Percentiles rank a stretch among this genome's conserved stretches.
phyloP scores from a whole-genome alignment of 495 filamentous ascomycete species.

The Talaromyces ruber region DNA sequence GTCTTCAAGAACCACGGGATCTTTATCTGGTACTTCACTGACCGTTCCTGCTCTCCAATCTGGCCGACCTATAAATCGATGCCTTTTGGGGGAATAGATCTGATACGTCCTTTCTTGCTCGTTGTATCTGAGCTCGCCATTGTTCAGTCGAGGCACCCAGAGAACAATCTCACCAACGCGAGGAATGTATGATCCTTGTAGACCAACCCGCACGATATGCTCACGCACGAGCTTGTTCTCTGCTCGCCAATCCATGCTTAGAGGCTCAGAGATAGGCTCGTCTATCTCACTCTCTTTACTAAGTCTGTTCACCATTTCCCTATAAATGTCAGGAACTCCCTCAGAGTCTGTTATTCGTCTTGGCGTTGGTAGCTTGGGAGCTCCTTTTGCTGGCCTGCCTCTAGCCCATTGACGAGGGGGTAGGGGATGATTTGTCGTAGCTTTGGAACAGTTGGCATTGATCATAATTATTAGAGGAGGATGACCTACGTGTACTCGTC shows the following conservation, averaged over 20 bases:
- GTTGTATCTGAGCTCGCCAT: constrained; percentile 30
- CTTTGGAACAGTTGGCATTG: constrained; percentile 2
- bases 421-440: background rate
- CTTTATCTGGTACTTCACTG: constrained; percentile 36
- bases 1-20: constrained; percentile 30
- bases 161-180: constrained; percentile 51
- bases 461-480: background rate
- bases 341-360: constrained; percentile 13
- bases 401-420: background rate
- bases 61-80: constrained; percentile 24
- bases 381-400: background rate
- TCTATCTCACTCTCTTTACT: constrained; percentile 29
- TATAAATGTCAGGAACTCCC: constrained; percentile 46
- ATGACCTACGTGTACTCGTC: constrained; percentile 6
- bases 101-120: constrained; percentile 16
- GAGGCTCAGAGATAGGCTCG: constrained; percentile 32
- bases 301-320: constrained; percentile 38
- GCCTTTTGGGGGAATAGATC: constrained; percentile 21
- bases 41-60: constrained; percentile 51
- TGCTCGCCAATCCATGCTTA: constrained; percentile 47
- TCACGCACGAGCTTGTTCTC: constrained; percentile 29
- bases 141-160: constrained; percentile 31
- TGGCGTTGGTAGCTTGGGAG: background rate
- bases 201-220: constrained; percentile 23
- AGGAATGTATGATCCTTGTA: constrained; percentile 44